Evolutionary conservation across 106 monocot species (phyloP).

Genomic region (Iris macrosiphon): DNA sequence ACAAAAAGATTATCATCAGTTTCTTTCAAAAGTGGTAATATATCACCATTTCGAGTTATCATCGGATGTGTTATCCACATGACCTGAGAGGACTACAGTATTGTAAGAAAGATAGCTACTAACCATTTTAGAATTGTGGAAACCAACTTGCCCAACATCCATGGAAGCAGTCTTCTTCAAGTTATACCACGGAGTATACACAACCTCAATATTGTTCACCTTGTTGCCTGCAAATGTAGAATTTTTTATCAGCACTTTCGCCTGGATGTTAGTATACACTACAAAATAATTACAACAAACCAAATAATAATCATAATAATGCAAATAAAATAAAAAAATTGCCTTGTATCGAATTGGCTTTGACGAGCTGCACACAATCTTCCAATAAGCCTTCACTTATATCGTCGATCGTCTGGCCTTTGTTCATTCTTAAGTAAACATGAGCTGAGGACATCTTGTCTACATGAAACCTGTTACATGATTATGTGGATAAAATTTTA

Average conservation of each 20-base stretch:
- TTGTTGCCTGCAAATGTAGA: constrained; percentile 93
- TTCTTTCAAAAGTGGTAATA: no score
- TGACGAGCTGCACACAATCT: constrained; percentile 93
- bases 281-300: background rate
- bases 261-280: background rate
- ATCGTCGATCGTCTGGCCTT: constrained; percentile 90
- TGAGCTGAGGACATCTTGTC: constrained; percentile 99
- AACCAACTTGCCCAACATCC: constrained; percentile 99
- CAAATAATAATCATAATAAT: background rate
- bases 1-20: no score
- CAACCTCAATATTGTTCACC: constrained; percentile 93
- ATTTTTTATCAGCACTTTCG: background rate
- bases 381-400: constrained; percentile 86
- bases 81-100: background rate
- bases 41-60: no score
- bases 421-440: constrained; percentile 85
- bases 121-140: constrained; percentile 94
- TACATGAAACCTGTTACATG: constrained; percentile 86
- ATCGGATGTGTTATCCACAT: no score
- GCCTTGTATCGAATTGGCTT: constrained; percentile 98
- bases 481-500: background rate
- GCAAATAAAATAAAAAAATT: constrained; percentile 10
- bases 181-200: constrained; percentile 96
- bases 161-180: constrained; percentile 96
- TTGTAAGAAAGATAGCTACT: constrained; percentile 1